Evolutionary conservation across 140 eudicot genomes (phyloP).

Genomic region (Bidens hawaiensis): DNA sequence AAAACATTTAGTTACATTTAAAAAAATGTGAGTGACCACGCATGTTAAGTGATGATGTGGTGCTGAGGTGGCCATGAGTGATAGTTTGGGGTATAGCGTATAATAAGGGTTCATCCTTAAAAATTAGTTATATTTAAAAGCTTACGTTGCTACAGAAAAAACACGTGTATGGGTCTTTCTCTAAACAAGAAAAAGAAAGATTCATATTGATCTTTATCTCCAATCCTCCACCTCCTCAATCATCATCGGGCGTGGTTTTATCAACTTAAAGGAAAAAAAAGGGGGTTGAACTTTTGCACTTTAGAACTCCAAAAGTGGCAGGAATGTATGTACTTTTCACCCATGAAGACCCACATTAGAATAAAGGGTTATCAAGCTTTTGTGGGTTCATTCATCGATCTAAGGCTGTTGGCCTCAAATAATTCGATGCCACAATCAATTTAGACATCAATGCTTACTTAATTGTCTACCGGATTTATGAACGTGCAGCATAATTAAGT

Average conservation of each 20-base stretch:
- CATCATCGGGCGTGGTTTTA: background rate
- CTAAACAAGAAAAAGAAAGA: background rate
- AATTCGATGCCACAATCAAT: conserved; percentile 16
- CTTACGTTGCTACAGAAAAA: too few species aligned
- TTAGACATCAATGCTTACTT: conserved; percentile 5
- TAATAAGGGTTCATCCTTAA: too few species aligned
- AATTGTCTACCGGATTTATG: too few species aligned
- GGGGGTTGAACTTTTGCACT: conserved; percentile 20
- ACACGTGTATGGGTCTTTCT: background rate
- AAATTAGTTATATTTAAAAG: too few species aligned
- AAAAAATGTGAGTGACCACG: too few species aligned
- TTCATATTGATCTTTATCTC: conserved; percentile 12
- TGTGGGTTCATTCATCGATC: conserved; percentile 2
- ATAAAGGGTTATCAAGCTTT: conserved; percentile 18
- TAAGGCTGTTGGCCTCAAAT: conserved; percentile 1
- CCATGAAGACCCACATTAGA: conserved; percentile 12
- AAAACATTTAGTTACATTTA: too few species aligned
- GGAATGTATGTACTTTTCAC: conserved; percentile 23
- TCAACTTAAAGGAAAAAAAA: conserved; percentile 9
- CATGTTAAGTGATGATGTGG: too few species aligned
- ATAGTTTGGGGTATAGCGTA: too few species aligned
- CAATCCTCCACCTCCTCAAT: background rate
- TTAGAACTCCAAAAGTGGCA: conserved; percentile 14
- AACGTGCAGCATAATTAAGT: too few species aligned
- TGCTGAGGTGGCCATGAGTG: too few species aligned